Evolutionary conservation across 805 yeast genomes (phyloP), one percentile per base, ranked within the genome.

Genomic region (Starmera caribaea): DNA sequence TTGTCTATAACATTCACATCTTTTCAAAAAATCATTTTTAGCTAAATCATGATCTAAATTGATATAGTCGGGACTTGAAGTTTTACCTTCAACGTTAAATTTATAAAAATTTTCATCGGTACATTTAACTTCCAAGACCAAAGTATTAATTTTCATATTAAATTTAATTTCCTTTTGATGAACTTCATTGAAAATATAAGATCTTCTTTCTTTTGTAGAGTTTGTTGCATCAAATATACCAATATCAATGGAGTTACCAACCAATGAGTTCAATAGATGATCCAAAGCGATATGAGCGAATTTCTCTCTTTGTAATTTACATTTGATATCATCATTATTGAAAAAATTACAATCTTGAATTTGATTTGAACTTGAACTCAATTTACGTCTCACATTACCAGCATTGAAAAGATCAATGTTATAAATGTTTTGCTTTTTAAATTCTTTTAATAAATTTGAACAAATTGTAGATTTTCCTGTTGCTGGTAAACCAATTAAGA

Each of bases 401-500:
- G 85, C 90, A 51, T 82, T 82, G 62, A 79, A 82, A 5, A 79
- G 78, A 33, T 55, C 53, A 35, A 64, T 61, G 31, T 64, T 59
- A 43, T 63, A 44, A 32, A 48, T 43, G 10, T 38, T 44, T 9
- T n/a, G 3, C 13, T 44, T 41, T 9, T 40, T 35, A 11, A 51
- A 43, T 13, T 32, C 16, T 61, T 76, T 54, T 63, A 69, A 64
- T 67, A 82, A 50, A 50, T 79, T 79, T 44, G 74, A 75, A 28
- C 88, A 78, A 38, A 81, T 73, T 44, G 84, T 79, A 3, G 85
- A 77, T 55, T 82, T 82, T 8, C 90, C 90, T 38, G 82, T 63
- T 1, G 90, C 90, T 1, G 90, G 90, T 29, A 82, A 62, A 0
- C 90, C 90, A 10, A 82, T 84, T 61, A 83, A 68, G 10, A 82